These are phyloP conservation scores for Aspergillus sp. DNA, from an alignment of 2,329 filamentous ascomycete species.

Conservation along the genomic window DNA sequence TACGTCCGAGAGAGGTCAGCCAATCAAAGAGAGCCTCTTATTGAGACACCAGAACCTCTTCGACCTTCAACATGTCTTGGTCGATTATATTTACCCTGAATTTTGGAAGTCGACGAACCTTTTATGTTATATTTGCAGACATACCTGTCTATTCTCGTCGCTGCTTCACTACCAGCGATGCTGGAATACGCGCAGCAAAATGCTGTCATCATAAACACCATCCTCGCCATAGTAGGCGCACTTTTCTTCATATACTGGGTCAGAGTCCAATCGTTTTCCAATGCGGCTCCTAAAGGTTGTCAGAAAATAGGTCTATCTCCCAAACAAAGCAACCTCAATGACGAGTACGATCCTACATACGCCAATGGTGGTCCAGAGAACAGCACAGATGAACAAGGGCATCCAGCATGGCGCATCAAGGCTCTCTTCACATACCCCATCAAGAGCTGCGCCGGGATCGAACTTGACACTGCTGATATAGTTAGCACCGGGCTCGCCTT, in stretches of 20 bases:
- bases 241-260: neutral
- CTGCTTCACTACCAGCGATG: neutral
- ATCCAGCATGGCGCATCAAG: slow-evolving; percentile 58
- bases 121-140: neutral
- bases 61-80: neutral
- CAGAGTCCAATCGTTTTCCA: neutral
- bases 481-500: slow-evolving; percentile 73
- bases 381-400: slow-evolving; percentile 37
- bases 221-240: neutral
- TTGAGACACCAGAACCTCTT: neutral
- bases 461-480: slow-evolving; percentile 68
- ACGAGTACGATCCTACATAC: slow-evolving; percentile 61
- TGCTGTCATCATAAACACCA: slow-evolving; percentile 5
- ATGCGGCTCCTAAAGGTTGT: slow-evolving; percentile 51
- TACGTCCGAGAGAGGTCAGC: neutral
- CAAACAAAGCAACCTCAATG: slow-evolving; percentile 56
- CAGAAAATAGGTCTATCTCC: slow-evolving; percentile 54
- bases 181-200: slow-evolving; percentile 2
- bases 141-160: too few species aligned
- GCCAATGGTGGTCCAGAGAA: slow-evolving; percentile 38
- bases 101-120: neutral
- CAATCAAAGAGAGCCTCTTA: neutral
- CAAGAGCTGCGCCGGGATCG: slow-evolving; percentile 79
- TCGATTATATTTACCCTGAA: neutral
- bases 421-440: slow-evolving; percentile 81